These are phyloP conservation scores for Pythium scleroteichum DNA, from an alignment of 352 stramenopile genomes.

Conservation along the genomic window DNA sequence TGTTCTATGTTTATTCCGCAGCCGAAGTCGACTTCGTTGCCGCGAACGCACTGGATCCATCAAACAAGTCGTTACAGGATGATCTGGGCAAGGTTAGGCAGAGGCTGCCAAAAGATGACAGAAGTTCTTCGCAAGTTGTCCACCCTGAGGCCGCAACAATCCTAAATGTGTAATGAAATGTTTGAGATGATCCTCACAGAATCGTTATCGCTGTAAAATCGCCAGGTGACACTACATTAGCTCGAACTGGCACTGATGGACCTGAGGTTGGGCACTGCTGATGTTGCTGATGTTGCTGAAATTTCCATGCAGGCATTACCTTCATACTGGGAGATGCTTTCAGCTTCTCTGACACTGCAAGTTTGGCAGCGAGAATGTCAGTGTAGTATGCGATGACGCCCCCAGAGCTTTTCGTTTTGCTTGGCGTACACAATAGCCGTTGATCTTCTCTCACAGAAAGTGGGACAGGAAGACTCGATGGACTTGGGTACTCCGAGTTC, in stretches of 20 bases:
- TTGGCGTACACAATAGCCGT: background rate
- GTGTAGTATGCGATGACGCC: constrained; percentile 35
- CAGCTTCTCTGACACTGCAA: constrained; percentile 18
- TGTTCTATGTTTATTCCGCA: constrained; percentile 14
- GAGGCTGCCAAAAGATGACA: constrained; percentile 11
- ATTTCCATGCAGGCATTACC: constrained; percentile 39
- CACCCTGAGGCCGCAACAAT: no score
- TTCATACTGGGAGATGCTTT: constrained; percentile 30
- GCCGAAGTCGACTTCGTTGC: constrained; percentile 59
- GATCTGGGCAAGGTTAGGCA: constrained; percentile 46
- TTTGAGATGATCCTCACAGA: no score
- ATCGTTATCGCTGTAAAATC: constrained; percentile 9
- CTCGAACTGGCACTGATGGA: background rate
- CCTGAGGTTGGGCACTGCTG: background rate
- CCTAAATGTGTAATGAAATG: no score
- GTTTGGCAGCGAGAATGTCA: constrained; percentile 36
- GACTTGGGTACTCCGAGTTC: no score
- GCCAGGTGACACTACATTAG: background rate
- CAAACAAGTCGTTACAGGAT: constrained; percentile 55
- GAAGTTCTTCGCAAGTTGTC: background rate
- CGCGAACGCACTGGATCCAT: constrained; percentile 59
- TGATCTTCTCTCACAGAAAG: no score
- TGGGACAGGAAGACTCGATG: no score
- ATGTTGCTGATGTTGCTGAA: background rate
- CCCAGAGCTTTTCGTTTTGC: background rate